Evolutionary conservation across 768 basidiomycete species (phyloP).

Genomic region (Candolleomyces aberdarensis): DNA sequence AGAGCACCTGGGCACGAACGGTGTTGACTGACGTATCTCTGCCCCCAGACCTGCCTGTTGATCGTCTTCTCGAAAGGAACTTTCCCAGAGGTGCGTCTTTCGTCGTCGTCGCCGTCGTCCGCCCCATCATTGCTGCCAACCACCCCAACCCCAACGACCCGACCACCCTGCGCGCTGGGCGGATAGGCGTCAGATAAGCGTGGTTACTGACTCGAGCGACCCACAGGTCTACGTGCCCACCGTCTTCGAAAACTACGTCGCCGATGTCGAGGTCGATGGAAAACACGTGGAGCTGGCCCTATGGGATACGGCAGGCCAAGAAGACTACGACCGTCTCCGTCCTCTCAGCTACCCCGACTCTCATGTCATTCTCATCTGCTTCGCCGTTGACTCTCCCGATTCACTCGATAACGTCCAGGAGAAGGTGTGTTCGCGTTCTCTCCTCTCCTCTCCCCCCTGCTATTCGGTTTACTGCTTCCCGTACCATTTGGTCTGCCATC

Average conservation of each 20-base stretch:
- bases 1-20: background rate
- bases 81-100: conserved; percentile 77
- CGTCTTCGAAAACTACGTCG: conserved; percentile 99
- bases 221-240: conserved; percentile 92
- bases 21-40: too few relatives aligned
- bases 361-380: conserved; percentile 99
- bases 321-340: conserved; percentile 94
- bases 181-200: too few relatives aligned
- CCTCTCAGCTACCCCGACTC: conserved; percentile 98
- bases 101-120: background rate
- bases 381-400: conserved; percentile 96
- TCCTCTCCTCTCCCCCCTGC: background rate
- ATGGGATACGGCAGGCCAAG: conserved; percentile 99
- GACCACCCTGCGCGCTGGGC: too few relatives aligned
- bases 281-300: conserved; percentile 98
- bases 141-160: background rate
- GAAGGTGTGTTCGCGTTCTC: conserved; percentile 62
- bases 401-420: conserved; percentile 99
- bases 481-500: too few relatives aligned
- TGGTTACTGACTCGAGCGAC: too few relatives aligned
- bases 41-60: conserved; percentile 77
- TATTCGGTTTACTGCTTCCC: background rate
- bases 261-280: conserved; percentile 97
- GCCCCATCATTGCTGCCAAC: background rate
- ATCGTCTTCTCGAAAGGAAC: conserved; percentile 97